phyloP scores from a whole-genome alignment of 768 basidiomycete species.

The Pisolithus microcarpus region DNA sequence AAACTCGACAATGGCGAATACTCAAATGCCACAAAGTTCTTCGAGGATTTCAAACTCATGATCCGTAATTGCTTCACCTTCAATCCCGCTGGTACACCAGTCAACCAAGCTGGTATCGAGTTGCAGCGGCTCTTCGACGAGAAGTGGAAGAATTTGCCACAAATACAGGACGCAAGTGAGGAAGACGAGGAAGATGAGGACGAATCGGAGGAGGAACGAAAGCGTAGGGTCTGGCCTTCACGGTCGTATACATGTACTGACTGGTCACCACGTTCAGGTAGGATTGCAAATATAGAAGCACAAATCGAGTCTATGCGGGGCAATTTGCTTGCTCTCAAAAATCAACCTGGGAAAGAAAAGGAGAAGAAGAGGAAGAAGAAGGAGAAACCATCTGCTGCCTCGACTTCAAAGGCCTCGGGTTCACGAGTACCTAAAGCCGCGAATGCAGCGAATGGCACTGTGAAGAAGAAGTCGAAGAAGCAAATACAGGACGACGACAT shows the following conservation, averaged over 20 bases:
- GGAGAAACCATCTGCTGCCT: conserved; percentile 46
- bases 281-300: conserved; percentile 70
- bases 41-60: conserved; percentile 90
- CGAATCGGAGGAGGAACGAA: conserved; percentile 60
- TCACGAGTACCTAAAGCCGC: conserved; percentile 42
- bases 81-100: conserved; percentile 83
- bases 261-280: conserved; percentile 37
- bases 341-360: conserved; percentile 51
- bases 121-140: conserved; percentile 87
- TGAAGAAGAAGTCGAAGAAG: conserved; percentile 63
- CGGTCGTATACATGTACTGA: conserved; percentile 4
- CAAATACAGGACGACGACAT: conserved; percentile 69
- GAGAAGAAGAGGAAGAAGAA: conserved; percentile 71
- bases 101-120: conserved; percentile 79
- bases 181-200: conserved; percentile 63
- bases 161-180: conserved; percentile 45
- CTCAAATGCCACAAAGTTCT: conserved; percentile 69
- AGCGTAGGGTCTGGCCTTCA: conserved; percentile 40
- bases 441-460: conserved; percentile 31
- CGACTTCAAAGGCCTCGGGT: conserved; percentile 52
- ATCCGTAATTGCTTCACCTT: conserved; percentile 89
- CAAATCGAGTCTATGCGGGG: conserved; percentile 75
- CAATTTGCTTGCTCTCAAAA: conserved; percentile 59
- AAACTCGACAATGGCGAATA: conserved; percentile 81
- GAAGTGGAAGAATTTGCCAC: conserved; percentile 79